phyloP scores from a whole-genome alignment of 2,329 filamentous ascomycete species.

The Pseudocercospora eumusae region DNA sequence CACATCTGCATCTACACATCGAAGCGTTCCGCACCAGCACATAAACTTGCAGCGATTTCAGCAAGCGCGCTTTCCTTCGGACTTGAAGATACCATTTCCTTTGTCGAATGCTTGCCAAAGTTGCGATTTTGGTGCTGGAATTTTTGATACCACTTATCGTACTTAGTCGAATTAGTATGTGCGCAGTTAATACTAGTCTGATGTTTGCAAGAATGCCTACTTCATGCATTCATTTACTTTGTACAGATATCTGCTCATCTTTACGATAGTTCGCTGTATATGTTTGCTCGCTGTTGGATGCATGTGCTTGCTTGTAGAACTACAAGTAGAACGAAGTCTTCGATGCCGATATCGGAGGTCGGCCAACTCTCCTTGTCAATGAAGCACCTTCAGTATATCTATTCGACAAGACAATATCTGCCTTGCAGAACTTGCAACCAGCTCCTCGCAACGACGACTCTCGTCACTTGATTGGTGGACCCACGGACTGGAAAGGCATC shows the following conservation, averaged over 20 bases:
- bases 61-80: slow-evolving; percentile 12
- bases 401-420: neutral
- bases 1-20: slow-evolving; percentile 9
- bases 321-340: too few relatives aligned
- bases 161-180: slow-evolving; percentile 12
- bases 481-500: neutral
- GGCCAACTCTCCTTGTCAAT: slow-evolving; percentile 1
- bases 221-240: neutral
- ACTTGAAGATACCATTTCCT: slow-evolving; percentile 23
- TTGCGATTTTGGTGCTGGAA: slow-evolving; percentile 16
- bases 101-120: slow-evolving; percentile 12
- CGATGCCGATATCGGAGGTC: slow-evolving; percentile 4
- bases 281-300: neutral
- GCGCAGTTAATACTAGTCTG: slow-evolving; percentile 12
- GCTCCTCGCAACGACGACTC: neutral
- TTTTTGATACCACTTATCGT: slow-evolving; percentile 24
- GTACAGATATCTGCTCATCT: neutral
- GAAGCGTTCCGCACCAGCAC: slow-evolving; percentile 12
- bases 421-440: neutral
- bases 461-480: neutral
- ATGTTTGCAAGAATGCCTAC: neutral
- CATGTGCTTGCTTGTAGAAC: too few relatives aligned
- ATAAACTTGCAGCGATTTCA: slow-evolving; percentile 15
- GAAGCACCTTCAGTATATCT: neutral
- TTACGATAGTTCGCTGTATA: neutral